These are phyloP conservation scores for Hamamelis virginiana DNA, from an alignment of 164 flowering plant genomes.

Conservation along the genomic window DNA sequence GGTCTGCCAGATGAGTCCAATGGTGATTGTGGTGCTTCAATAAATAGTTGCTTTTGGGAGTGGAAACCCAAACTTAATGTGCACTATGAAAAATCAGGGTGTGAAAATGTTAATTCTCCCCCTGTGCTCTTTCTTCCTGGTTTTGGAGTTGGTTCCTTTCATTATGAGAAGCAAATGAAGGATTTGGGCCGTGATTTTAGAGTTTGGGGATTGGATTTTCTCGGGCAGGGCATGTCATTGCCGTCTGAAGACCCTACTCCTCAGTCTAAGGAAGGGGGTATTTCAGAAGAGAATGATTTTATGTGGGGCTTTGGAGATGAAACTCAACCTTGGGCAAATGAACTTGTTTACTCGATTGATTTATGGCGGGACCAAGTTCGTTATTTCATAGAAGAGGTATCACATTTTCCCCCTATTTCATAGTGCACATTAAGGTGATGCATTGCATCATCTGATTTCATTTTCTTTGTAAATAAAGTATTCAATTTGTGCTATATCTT, in stretches of 20 bases:
- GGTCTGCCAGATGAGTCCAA: constrained; percentile 69
- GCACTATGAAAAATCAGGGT: constrained; percentile 79
- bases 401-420: no score
- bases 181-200: constrained; percentile 88
- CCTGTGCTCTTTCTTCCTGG: constrained; percentile 89
- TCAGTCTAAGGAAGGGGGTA: constrained; percentile 24
- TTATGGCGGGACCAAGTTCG: constrained; percentile 89
- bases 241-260: constrained; percentile 84
- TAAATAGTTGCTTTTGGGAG: constrained; percentile 76
- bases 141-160: constrained; percentile 95
- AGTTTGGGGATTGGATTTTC: constrained; percentile 92
- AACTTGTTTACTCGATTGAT: constrained; percentile 83
- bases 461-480: no score
- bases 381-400: constrained; percentile 77
- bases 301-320: constrained; percentile 92
- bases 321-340: constrained; percentile 82
- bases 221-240: constrained; percentile 92
- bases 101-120: constrained; percentile 68
- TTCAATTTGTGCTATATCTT: no score
- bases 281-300: constrained; percentile 31
- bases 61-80: constrained; percentile 86
- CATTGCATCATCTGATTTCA: no score
- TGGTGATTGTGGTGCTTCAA: constrained; percentile 54
- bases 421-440: no score
- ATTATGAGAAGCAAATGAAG: constrained; percentile 90